Evolutionary conservation across 2,329 filamentous ascomycete genomes (phyloP), one percentile per base, ranked within the genome.

Genomic region (Kalmusia sp.): DNA sequence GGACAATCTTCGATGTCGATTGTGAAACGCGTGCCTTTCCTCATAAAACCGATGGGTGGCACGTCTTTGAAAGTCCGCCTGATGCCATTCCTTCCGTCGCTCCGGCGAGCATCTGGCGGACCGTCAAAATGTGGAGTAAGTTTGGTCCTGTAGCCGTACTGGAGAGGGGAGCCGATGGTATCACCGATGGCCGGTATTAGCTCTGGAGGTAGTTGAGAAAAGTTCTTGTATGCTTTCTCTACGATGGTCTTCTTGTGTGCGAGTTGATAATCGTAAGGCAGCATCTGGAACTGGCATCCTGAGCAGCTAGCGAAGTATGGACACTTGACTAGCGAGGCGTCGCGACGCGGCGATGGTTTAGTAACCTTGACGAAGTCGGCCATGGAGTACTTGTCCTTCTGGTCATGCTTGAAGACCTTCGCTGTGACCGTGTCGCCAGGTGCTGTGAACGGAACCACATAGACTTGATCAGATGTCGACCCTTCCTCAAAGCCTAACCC

Each of bases 1-100:
- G 95, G 95, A 64, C 95, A 99, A 71, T 98, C 93, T 73, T 99
- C 95, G 59, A 99, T 98, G 70, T 99, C 95, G 58, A 99, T 80
- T 3, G 93, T 93, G 56, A 82, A 82, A 51, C 88, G 83, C 41
- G 84, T 85, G n/a, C 90, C 91, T 76, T 97, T 98, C 58, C 84
- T 82, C 82, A 92, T 95, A 77, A 96, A 99, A 7, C 95, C 95
- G 63, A 98, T 91, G 2, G 89, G 84, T 0, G 95, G 95, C 3
- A 90, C 82, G 51, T 82, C 80, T 12, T 82, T 76, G 63, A 90
- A 89, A 47, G 76, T 77, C 52, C 82, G 80, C 68, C 81, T 82
- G 54, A 80, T 79, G 53, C 83, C 80, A 53, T 83, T 75, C 50
- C 76, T 65, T 53, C 78, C 77, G 56, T 81, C 76, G 63, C 80